Percentiles rank a stretch among this genome's conserved stretches.
phyloP scores from a whole-genome alignment of 176 grass and related monocot species.

The Rhynchospora breviuscula region DNA sequence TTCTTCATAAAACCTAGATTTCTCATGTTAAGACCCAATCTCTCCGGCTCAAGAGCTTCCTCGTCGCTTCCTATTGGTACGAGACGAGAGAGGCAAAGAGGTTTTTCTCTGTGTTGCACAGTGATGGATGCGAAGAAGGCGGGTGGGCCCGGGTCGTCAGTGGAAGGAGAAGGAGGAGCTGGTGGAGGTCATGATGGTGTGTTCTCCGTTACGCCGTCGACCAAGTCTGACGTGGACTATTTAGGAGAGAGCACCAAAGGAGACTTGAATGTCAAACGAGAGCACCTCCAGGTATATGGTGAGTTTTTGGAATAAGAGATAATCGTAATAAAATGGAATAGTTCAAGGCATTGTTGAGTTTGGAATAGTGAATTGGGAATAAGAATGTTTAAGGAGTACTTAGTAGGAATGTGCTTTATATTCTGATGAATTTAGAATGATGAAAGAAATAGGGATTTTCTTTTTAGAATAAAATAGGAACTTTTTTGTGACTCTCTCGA shows the following conservation, averaged over 20 bases:
- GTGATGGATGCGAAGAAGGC: constrained; percentile 31
- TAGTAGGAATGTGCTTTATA: neutral
- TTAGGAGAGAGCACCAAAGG: constrained; percentile 93
- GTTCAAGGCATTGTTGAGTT: neutral
- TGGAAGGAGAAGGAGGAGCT: constrained; percentile 46
- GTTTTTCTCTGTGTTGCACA: constrained; percentile 7
- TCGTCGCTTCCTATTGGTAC: neutral
- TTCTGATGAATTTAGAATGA: neutral
- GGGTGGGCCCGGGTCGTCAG: constrained; percentile 25
- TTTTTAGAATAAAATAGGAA: neutral
- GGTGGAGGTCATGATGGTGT: constrained; percentile 29
- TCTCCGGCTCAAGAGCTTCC: neutral
- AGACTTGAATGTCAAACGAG: constrained; percentile 72
- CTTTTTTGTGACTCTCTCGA: neutral
- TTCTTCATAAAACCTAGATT: neutral
- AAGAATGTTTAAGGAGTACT: neutral
- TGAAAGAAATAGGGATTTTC: neutral
- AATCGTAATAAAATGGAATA: neutral
- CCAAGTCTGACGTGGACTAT: constrained; percentile 82
- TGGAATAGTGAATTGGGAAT: neutral
- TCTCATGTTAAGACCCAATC: neutral
- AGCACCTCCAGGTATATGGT: constrained; percentile 66
- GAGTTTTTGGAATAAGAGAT: constrained; percentile 27
- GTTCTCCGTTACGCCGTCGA: constrained; percentile 82
- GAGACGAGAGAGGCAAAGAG: neutral